Evolutionary conservation across 2,329 filamentous ascomycete genomes (phyloP), one percentile per base, ranked within the genome.

Genomic region (Dryadomyces quercivorus): DNA sequence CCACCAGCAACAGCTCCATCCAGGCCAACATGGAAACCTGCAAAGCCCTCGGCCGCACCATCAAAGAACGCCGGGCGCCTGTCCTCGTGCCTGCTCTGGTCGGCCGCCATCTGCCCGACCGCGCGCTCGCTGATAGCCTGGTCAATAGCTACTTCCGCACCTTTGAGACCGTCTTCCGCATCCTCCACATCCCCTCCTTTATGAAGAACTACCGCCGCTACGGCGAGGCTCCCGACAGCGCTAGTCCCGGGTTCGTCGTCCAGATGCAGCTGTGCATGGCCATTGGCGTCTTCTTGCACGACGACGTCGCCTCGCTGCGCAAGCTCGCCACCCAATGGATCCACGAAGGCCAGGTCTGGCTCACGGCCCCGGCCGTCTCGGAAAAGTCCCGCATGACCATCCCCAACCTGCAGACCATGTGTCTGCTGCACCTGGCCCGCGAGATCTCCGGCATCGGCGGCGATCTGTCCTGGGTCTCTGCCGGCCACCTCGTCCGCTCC

Each of bases 171-270:
- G 73, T 77, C 16, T 72, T 78, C 57, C 72, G 81, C 2, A 70
- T 85, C 22, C 56, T 85, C 9, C 76, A 85, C 61, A 63, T 78
- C 1, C 80, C 80, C 0, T 75, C 73, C 0, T 84, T 85, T 58
- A 67, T 70, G 47, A 67, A 68, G 12, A 75, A 80, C 36, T 84
- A 82, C 59, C 68, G 70, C 10, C 61, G 63, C 2, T 76, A 75
- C 62, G 79, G 75, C 75, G 64, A 69, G 36, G 68, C 70, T 16
- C 69, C 71, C 0, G 59, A 64, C 20, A 64, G 65, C 0, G 66
- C 69, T 2, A 73, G 69, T 34, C 61, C 67, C 16, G 64, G 67
- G 7, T 80, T 80, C 60, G 53, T 77, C 9, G 69, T 80, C n/a
- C 74, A 76, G 54, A 63, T 80, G 38, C 76, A 78, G 61, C 68